phyloP scores from a whole-genome alignment of 176 grass and related monocot species.

The Avena sativa region DNA sequence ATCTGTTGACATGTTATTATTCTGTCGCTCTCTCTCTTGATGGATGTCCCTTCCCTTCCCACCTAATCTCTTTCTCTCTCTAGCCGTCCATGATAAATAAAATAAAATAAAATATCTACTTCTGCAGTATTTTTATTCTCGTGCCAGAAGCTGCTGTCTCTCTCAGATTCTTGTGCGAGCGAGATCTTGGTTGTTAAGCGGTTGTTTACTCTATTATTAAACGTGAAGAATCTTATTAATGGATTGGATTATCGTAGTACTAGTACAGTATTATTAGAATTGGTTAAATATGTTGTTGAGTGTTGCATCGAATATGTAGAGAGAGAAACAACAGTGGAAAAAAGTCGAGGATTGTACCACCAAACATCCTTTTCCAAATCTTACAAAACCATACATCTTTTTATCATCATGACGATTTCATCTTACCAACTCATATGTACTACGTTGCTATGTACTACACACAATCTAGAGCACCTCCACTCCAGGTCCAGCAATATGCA shows the following conservation, averaged over 20 bases:
- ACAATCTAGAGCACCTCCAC: not conserved
- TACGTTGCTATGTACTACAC: not conserved
- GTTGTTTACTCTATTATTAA: not conserved
- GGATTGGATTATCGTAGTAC: too few species aligned
- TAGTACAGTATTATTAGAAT: too few species aligned
- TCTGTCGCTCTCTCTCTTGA: not conserved
- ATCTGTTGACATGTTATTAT: constrained; percentile 65
- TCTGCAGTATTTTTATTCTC: not conserved
- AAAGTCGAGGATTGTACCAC: constrained; percentile 49
- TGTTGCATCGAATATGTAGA: too few species aligned
- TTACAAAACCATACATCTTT: constrained; percentile 56
- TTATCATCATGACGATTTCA: constrained; percentile 21
- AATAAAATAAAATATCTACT: not conserved
- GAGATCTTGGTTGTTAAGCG: constrained; percentile 3
- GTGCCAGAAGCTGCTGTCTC: constrained; percentile 32
- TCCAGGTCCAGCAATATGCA: too few species aligned
- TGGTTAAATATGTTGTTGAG: too few species aligned
- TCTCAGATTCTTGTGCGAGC: constrained; percentile 26
- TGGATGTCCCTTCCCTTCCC: constrained; percentile 25
- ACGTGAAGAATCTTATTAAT: not conserved
- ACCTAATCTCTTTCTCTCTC: constrained; percentile 35
- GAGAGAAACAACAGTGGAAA: not conserved
- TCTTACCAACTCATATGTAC: not conserved
- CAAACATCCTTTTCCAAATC: constrained; percentile 41
- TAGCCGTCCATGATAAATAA: not conserved